phyloP scores from a whole-genome alignment of 331 rosid genomes.

The Malus hybrid region DNA sequence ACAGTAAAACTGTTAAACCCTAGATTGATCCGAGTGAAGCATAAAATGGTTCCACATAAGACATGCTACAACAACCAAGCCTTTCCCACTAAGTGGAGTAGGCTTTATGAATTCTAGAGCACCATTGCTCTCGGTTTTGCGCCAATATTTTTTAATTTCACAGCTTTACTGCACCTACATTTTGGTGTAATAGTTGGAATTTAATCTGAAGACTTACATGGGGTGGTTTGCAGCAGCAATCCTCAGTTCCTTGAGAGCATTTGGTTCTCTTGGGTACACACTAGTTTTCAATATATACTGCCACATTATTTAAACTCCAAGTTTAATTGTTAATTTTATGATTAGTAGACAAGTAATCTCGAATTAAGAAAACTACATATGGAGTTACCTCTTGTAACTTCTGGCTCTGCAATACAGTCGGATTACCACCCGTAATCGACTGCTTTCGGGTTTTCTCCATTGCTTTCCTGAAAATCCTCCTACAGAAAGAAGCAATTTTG shows the following conservation, averaged over 20 bases:
- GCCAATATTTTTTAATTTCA: not conserved
- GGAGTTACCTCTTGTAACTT: not conserved
- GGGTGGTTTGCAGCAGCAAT: constrained; percentile 27
- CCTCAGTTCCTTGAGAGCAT: constrained; percentile 46
- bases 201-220: not conserved
- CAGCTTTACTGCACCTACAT: not conserved
- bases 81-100: too few species aligned
- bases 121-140: too few species aligned
- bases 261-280: constrained; percentile 45
- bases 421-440: not conserved
- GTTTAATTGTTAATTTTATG: not conserved
- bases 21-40: too few species aligned
- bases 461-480: not conserved
- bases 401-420: constrained; percentile 1
- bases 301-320: not conserved
- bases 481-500: not conserved
- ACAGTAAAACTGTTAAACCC: not conserved
- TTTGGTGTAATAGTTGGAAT: too few species aligned
- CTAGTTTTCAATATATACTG: constrained; percentile 54
- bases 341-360: not conserved
- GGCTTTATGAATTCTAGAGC: too few species aligned
- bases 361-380: not conserved
- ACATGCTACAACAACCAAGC: not conserved
- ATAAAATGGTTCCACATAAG: not conserved
- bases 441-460: not conserved